Conservation (phyloP, 257 asterid species). For the Jaltomata sinuosa region DNA sequence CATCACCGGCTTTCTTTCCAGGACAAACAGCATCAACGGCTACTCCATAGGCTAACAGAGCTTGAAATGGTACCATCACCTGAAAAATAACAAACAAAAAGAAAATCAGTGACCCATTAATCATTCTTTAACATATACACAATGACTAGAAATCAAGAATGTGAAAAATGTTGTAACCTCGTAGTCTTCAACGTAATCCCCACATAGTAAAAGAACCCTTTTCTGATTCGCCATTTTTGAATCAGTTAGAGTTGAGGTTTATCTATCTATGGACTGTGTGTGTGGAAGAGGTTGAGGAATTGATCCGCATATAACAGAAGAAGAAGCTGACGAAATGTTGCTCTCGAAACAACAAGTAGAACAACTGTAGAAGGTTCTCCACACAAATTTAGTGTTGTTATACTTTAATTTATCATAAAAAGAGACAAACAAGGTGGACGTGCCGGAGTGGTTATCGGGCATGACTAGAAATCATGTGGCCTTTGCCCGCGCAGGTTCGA, state of each 20-base stretch:
- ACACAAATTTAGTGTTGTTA: neutral
- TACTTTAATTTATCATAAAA: neutral
- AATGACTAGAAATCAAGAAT: neutral
- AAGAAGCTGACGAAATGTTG: neutral
- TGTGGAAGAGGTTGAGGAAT: slow-evolving; percentile 18
- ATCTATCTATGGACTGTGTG: neutral
- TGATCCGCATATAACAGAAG: neutral
- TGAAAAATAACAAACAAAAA: neutral
- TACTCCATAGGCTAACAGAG: slow-evolving; percentile 76
- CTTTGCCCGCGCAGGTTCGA: slow-evolving; percentile 23
- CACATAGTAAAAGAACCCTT: slow-evolving; percentile 71
- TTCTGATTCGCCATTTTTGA: slow-evolving; percentile 44
- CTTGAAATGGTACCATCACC: slow-evolving; percentile 99
- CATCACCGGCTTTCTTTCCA: slow-evolving; percentile 84
- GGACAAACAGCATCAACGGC: slow-evolving; percentile 93
- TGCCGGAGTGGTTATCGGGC: slow-evolving; percentile 16
- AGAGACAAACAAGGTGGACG: neutral
- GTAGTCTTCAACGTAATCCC: slow-evolving; percentile 88
- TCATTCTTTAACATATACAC: neutral
- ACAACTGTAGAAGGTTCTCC: neutral
- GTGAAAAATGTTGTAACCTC: slow-evolving; percentile 34
- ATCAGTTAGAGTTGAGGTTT: neutral
- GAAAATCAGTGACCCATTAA: neutral
- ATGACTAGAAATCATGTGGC: slow-evolving; percentile 4
- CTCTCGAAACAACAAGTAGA: neutral